phyloP scores from a whole-genome alignment of 1,284 basidiomycete species.

The Heterobasidion annosum region DNA sequence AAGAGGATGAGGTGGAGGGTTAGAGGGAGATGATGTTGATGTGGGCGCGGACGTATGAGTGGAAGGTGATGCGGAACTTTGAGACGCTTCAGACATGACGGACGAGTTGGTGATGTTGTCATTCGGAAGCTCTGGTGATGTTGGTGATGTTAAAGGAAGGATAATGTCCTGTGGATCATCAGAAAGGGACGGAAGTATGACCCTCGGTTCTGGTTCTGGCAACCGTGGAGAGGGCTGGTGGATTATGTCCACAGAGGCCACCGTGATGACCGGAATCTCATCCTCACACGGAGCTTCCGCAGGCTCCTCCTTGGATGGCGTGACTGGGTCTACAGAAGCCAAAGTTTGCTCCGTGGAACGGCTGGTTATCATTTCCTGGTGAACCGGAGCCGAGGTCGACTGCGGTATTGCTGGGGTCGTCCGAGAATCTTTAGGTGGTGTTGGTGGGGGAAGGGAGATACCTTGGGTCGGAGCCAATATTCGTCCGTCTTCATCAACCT shows the following conservation, averaged over 20 bases:
- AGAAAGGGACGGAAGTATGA: neutral
- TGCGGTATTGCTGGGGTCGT: neutral
- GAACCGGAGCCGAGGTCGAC: neutral
- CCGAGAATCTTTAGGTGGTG: neutral
- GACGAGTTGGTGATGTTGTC: neutral
- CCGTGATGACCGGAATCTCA: neutral
- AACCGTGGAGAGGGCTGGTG: conserved; percentile 10
- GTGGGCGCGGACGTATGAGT: neutral
- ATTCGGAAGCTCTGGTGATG: neutral
- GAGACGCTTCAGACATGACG: neutral
- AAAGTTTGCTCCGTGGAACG: neutral
- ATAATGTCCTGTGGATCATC: neutral
- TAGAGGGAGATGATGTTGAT: conserved; percentile 3
- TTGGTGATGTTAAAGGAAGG: neutral
- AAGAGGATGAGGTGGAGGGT: conserved; percentile 17
- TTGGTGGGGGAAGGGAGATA: neutral
- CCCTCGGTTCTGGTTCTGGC: conserved; percentile 1
- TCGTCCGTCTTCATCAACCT: conserved; percentile 7
- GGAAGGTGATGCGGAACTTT: neutral
- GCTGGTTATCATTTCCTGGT: neutral
- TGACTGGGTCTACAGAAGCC: too few species aligned
- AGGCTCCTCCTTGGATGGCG: too few species aligned
- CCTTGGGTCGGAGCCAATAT: neutral
- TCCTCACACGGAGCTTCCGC: neutral
- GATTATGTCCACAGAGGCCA: neutral